Percentiles rank a stretch among this genome's conserved stretches.
phyloP scores from a whole-genome alignment of 1,284 basidiomycete genomes.

The Cutaneotrichosporon sp. region DNA sequence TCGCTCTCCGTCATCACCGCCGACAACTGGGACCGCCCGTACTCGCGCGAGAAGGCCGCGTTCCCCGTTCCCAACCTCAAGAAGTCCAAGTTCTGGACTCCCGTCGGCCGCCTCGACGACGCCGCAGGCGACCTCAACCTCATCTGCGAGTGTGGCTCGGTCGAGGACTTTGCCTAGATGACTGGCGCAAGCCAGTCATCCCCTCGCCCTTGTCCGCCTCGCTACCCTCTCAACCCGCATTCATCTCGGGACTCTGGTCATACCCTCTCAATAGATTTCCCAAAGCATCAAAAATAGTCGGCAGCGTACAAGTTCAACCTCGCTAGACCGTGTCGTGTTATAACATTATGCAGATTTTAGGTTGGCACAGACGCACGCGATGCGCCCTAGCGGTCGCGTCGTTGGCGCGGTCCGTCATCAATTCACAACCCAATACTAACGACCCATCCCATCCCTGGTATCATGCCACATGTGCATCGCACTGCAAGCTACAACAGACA shows the following conservation, averaged over 20 bases:
- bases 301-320: conserved; percentile 4
- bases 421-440: too few species aligned
- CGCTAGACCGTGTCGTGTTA: conserved; percentile 2
- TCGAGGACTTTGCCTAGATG: conserved; percentile 59
- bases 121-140: conserved; percentile 48
- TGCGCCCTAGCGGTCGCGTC: too few species aligned
- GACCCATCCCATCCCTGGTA: too few species aligned
- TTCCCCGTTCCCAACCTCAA: conserved; percentile 73
- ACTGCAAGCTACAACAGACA: too few species aligned
- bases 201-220: background rate
- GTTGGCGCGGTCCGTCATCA: too few species aligned
- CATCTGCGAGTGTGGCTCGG: conserved; percentile 76
- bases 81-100: conserved; percentile 90
- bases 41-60: conserved; percentile 75
- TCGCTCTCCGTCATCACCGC: conserved; percentile 71
- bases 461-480: too few species aligned
- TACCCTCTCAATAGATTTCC: background rate
- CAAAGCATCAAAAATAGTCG: conserved; percentile 1
- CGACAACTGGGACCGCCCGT: conserved; percentile 79
- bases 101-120: conserved; percentile 83
- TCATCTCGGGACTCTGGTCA: conserved; percentile 4
- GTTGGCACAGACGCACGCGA: too few species aligned
- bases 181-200: background rate
- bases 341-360: conserved; percentile 7
- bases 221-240: too few species aligned